Conservation (phyloP, 2,329 filamentous ascomycete genomes). For the Parastagonospora avenae region DNA sequence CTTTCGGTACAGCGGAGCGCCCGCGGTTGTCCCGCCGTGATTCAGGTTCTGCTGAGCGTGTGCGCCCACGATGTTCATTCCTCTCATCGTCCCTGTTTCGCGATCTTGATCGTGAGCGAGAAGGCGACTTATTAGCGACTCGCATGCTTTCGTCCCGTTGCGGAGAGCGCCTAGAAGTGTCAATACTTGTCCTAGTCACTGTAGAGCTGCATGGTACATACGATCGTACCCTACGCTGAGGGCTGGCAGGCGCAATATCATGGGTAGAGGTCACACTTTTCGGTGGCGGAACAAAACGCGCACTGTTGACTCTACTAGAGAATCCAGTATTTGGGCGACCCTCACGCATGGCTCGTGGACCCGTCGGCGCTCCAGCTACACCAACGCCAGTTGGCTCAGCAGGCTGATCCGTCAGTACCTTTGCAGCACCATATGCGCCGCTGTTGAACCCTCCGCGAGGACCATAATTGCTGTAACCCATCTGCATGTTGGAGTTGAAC, state of each 20-base stretch:
- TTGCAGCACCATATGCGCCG: conserved; percentile 44
- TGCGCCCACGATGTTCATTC: conserved; percentile 25
- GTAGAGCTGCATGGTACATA: conserved; percentile 20
- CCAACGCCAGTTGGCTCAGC: conserved; percentile 59
- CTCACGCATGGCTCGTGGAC: conserved; percentile 92
- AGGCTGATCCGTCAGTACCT: conserved; percentile 40
- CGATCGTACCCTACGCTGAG: conserved; percentile 36
- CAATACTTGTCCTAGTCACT: conserved; percentile 1
- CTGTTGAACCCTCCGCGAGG: conserved; percentile 54
- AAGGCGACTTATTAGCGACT: conserved; percentile 46
- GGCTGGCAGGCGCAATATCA: conserved; percentile 26
- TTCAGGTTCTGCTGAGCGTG: conserved; percentile 47
- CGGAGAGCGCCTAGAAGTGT: conserved; percentile 35
- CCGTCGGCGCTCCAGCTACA: conserved; percentile 77
- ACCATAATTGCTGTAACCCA: conserved; percentile 46
- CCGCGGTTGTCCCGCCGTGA: conserved; percentile 56
- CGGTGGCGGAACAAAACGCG: conserved; percentile 29
- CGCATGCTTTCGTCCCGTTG: conserved; percentile 41
- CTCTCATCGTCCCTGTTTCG: conserved; percentile 27
- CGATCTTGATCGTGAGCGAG: conserved; percentile 49
- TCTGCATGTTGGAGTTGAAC: conserved; percentile 47
- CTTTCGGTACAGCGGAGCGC: conserved; percentile 56
- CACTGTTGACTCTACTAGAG: conserved; percentile 59
- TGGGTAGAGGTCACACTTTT: conserved; percentile 28
- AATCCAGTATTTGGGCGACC: conserved; percentile 83